A percentile compares a stretch with the other conserved stretches of the same genome.
Evolutionary conservation across 2,329 filamentous ascomycete genomes (phyloP).

Genomic region (Fusarium ambrosium): DNA sequence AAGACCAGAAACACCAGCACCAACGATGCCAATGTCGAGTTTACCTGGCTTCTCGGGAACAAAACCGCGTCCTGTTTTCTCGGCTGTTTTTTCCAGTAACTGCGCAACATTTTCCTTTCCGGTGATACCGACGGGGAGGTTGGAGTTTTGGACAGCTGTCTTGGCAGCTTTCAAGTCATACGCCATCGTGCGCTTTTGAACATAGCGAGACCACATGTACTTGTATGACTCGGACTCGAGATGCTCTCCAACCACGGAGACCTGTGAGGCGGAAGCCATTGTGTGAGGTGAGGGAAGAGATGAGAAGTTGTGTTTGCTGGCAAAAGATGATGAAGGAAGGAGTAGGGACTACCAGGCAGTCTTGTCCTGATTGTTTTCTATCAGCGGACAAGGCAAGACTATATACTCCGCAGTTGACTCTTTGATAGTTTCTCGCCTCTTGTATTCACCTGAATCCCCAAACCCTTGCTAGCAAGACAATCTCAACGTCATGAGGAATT

Average conservation of each 20-base stretch:
- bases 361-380: not conserved
- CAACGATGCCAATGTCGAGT: conserved; percentile 53
- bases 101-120: not conserved
- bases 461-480: not conserved
- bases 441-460: too few species aligned
- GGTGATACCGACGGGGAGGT: not conserved
- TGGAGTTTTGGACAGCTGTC: not conserved
- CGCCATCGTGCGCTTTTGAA: conserved; percentile 12
- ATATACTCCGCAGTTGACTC: not conserved
- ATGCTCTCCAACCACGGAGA: not conserved
- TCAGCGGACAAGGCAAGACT: not conserved
- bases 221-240: conserved; percentile 17
- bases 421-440: not conserved
- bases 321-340: not conserved
- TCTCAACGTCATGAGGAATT: not conserved
- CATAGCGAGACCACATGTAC: conserved; percentile 30
- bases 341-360: not conserved
- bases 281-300: not conserved
- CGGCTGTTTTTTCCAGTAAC: conserved; percentile 3
- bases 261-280: not conserved
- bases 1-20: conserved; percentile 54
- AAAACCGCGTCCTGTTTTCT: conserved; percentile 2
- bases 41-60: conserved; percentile 9
- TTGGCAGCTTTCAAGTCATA: conserved; percentile 22
- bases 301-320: not conserved